Evolutionary conservation across 495 filamentous ascomycete species (phyloP), one percentile per base, ranked within the genome.

Genomic region (Penicillium crystallinum): DNA sequence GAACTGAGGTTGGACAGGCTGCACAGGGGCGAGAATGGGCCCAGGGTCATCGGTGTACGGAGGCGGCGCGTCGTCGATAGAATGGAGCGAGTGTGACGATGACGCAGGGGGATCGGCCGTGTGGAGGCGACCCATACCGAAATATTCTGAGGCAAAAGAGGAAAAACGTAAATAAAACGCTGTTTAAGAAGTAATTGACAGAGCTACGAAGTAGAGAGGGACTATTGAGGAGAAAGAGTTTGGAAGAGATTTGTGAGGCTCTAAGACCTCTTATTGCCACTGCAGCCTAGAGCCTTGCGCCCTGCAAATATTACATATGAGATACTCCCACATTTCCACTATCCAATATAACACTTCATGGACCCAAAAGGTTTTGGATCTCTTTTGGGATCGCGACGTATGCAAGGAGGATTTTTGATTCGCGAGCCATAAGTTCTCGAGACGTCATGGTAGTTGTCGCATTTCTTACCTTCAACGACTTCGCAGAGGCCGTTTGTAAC

Each of bases 31-130:
- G 42, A 30, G 1, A 31, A 57, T 18, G 46, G 41, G 14, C 21
- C 51, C 53, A 10, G 56, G 53, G 8, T 65, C 59, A 18, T 65
- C 62, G 33, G 56, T 49, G 36, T 65, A 65, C 35, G 62, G 62
- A 41, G 62, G 62, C 3, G 62, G 62, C 22, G 57, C 39, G 36
- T 55, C 37, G 43, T 59, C 52, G 42, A 65, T 29, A n/a, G 59
- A 54, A 42, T 58, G 62, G 11, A 63, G 59, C 1, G 62, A 65
- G 49, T 54, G 56, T 17, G 62, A 57, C 1, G 62, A 60, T 22
- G 52, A 50, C 21, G 49, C 53, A 5, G 48, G 29, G 52, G 39
- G 54, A 51, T 52, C 53, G 49, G 52, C 55, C 9, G 44, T 29
- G 17, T 43, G 23, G 36, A 42, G 49, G 53, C 51, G 62, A 38